Evolutionary conservation across 73 alveolate species (phyloP).

Genomic region (Durusdinium trenchii): DNA sequence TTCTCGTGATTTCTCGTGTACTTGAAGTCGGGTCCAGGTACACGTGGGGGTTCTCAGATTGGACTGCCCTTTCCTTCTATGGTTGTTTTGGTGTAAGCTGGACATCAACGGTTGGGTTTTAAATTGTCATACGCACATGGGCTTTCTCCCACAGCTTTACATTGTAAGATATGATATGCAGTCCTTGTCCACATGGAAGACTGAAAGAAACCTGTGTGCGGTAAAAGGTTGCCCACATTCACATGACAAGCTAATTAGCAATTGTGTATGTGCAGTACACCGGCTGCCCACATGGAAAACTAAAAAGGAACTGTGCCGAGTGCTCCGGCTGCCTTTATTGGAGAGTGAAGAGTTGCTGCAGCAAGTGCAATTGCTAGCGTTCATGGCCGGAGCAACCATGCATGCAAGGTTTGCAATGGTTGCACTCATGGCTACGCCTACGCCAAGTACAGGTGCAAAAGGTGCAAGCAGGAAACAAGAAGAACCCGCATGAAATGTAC

Average conservation of each 20-base stretch:
- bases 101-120: too few relatives aligned
- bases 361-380: background rate
- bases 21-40: too few relatives aligned
- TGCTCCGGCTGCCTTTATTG: background rate
- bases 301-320: background rate
- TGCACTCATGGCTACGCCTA: slow-evolving; percentile 15
- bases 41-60: too few relatives aligned
- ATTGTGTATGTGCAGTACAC: background rate
- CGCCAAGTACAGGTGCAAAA: background rate
- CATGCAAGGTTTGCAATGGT: slow-evolving; percentile 3
- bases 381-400: background rate
- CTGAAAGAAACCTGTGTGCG: background rate
- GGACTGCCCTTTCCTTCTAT: too few relatives aligned
- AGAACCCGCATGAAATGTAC: too few relatives aligned
- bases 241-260: background rate
- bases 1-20: too few relatives aligned
- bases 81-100: too few relatives aligned
- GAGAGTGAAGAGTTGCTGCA: background rate
- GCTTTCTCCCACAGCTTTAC: too few relatives aligned
- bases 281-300: background rate
- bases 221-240: background rate
- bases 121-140: too few relatives aligned
- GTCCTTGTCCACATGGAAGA: background rate
- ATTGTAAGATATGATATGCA: too few relatives aligned
- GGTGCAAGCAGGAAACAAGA: too few relatives aligned